Percentiles rank a stretch among this genome's conserved stretches.
Conservation (phyloP, 345 rosid genomes). For the Balakata baccata region DNA sequence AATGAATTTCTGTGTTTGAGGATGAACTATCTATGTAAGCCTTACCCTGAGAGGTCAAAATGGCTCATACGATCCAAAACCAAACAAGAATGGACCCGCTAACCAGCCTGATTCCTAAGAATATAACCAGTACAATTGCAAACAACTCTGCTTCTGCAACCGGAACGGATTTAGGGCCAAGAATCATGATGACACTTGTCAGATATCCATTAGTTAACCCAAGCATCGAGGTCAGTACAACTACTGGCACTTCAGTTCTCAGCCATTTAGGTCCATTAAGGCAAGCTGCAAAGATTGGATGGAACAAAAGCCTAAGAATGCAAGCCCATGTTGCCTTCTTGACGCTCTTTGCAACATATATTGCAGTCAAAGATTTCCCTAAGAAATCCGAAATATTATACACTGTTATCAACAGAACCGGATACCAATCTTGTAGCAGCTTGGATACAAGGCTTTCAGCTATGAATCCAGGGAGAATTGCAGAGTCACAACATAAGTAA, state of each 20-base stretch:
- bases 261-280: slow-evolving; percentile 82
- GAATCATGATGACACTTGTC: slow-evolving; percentile 84
- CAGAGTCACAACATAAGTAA: slow-evolving; percentile 67
- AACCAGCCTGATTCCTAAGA: slow-evolving; percentile 71
- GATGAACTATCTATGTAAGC: neutral
- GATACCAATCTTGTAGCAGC: slow-evolving; percentile 71
- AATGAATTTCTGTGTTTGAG: slow-evolving; percentile 4
- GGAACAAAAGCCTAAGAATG: slow-evolving; percentile 58
- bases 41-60: neutral
- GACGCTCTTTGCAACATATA: slow-evolving; percentile 48
- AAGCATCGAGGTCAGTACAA: slow-evolving; percentile 60
- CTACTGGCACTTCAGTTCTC: slow-evolving; percentile 62
- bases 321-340: slow-evolving; percentile 68
- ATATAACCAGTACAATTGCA: slow-evolving; percentile 68
- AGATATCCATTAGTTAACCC: slow-evolving; percentile 82
- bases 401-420: slow-evolving; percentile 64
- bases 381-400: slow-evolving; percentile 70
- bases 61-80: slow-evolving; percentile 64
- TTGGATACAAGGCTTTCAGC: slow-evolving; percentile 59
- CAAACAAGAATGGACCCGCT: slow-evolving; percentile 78
- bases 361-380: slow-evolving; percentile 73
- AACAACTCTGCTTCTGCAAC: slow-evolving; percentile 71
- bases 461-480: slow-evolving; percentile 82
- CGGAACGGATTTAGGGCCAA: slow-evolving; percentile 63
- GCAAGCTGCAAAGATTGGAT: slow-evolving; percentile 67